Conservation (phyloP, 2,329 filamentous ascomycete species). For the Fusarium hainanense region DNA sequence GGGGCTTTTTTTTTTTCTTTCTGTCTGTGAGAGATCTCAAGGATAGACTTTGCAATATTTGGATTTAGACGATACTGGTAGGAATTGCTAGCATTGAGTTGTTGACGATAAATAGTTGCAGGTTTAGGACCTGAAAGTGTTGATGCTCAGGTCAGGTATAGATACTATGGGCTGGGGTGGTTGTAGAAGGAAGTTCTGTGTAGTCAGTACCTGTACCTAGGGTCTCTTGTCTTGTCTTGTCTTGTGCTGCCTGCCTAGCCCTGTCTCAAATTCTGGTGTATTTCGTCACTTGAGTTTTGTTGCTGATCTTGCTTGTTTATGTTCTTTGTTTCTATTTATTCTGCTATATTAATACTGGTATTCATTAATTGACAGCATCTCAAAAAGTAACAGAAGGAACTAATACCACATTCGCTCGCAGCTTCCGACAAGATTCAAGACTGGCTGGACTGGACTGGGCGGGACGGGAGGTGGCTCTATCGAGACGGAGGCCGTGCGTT, state of each 20-base stretch:
- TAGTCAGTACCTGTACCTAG: background rate
- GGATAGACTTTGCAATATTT: background rate
- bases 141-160: background rate
- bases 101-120: background rate
- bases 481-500: slow-evolving; percentile 42
- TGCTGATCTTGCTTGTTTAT: background rate
- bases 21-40: background rate
- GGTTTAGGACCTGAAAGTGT: background rate
- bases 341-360: background rate
- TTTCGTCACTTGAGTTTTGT: background rate
- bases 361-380: background rate
- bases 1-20: background rate
- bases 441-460: background rate
- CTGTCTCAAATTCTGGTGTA: background rate
- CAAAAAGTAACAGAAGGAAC: slow-evolving; percentile 9
- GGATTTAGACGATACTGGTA: background rate
- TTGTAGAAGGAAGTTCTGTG: slow-evolving; percentile 1
- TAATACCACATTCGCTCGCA: slow-evolving; percentile 23
- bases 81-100: background rate
- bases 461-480: slow-evolving; percentile 12
- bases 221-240: background rate
- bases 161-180: background rate
- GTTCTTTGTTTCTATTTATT: background rate
- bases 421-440: slow-evolving; percentile 7
- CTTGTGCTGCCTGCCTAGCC: background rate